A percentile compares a stretch with the other conserved stretches of the same genome.
Conservation (phyloP, 306 rosid genomes). For the Parietaria judaica region DNA sequence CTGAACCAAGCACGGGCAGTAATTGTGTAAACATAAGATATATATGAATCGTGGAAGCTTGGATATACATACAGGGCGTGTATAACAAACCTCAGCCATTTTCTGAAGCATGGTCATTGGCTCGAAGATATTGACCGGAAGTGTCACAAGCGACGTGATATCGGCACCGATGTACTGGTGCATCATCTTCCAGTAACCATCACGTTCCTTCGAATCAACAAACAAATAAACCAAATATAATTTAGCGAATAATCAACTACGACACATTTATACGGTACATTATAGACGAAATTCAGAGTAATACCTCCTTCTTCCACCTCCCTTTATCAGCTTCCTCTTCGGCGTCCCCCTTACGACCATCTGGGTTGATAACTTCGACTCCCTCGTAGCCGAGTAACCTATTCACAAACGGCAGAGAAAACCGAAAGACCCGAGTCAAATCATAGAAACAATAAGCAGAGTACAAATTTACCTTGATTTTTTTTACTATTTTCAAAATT, state of each 20-base stretch:
- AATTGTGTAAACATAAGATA: slow-evolving; percentile 15
- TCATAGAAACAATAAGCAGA: background rate
- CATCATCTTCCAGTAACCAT: slow-evolving; percentile 97
- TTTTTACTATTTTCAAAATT: background rate
- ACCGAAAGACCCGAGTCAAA: slow-evolving; percentile 2
- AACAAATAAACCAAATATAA: slow-evolving; percentile 8
- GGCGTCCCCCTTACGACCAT: slow-evolving; percentile 89
- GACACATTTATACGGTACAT: too few relatives aligned
- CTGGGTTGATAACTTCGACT: slow-evolving; percentile 88
- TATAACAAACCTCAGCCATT: slow-evolving; percentile 78
- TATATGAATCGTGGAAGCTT: slow-evolving; percentile 5
- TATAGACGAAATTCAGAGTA: background rate
- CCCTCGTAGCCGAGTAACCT: slow-evolving; percentile 84
- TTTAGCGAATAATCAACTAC: slow-evolving; percentile 2
- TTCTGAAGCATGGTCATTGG: slow-evolving; percentile 97
- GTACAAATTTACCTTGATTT: too few relatives aligned
- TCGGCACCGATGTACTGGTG: slow-evolving; percentile 79
- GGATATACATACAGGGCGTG: background rate
- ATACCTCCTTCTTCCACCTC: slow-evolving; percentile 91
- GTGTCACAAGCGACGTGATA: slow-evolving; percentile 79
- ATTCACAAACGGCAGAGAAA: slow-evolving; percentile 7
- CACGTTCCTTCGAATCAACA: slow-evolving; percentile 53
- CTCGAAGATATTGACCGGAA: slow-evolving; percentile 84
- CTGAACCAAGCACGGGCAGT: slow-evolving; percentile 30
- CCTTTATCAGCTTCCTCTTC: slow-evolving; percentile 83